A percentile compares a stretch with the other conserved stretches of the same genome.
phyloP scores from a whole-genome alignment of 371 early-diverging fungal species.

The Mortierella sp. region DNA sequence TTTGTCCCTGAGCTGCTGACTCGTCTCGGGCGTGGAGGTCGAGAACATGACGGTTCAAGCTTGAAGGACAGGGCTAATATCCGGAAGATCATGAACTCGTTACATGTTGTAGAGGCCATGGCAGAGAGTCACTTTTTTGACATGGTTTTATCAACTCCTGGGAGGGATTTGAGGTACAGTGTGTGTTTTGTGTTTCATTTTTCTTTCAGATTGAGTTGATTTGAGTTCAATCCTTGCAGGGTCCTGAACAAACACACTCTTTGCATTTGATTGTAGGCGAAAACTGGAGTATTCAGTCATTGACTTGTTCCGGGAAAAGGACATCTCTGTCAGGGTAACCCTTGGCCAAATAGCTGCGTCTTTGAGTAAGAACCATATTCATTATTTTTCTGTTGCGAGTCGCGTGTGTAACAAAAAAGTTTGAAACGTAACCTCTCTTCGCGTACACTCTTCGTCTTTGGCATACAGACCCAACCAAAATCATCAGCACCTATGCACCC shows the following conservation, averaged over 20 bases:
- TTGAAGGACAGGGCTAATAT: not conserved
- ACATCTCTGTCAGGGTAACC: slow-evolving; percentile 21
- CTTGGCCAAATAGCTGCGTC: slow-evolving; percentile 28
- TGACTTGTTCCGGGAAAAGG: slow-evolving; percentile 1
- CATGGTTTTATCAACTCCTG: not conserved
- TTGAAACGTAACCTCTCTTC: not conserved
- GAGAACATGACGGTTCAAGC: not conserved
- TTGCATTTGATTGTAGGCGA: not conserved
- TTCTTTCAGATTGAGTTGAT: not conserved
- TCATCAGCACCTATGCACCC: slow-evolving; percentile 9
- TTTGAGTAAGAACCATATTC: slow-evolving; percentile 9
- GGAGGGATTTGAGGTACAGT: slow-evolving; percentile 9
- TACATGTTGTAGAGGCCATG: slow-evolving; percentile 19
- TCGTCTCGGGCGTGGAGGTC: not conserved
- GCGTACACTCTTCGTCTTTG: not conserved
- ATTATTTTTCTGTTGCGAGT: not conserved
- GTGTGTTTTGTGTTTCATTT: too few relatives aligned
- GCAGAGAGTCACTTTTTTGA: slow-evolving; percentile 23
- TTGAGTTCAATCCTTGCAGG: not conserved
- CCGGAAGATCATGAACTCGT: slow-evolving; percentile 10
- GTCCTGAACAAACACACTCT: not conserved
- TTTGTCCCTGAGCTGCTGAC: slow-evolving; percentile 13
- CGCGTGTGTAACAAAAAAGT: not conserved
- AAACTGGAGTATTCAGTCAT: slow-evolving; percentile 19
- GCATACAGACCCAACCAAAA: slow-evolving; percentile 17